A percentile compares a stretch with the other conserved stretches of the same genome.
These are phyloP conservation scores for Colletotrichum zoysiae DNA, from an alignment of 2,329 filamentous ascomycete species.

Conservation along the genomic window DNA sequence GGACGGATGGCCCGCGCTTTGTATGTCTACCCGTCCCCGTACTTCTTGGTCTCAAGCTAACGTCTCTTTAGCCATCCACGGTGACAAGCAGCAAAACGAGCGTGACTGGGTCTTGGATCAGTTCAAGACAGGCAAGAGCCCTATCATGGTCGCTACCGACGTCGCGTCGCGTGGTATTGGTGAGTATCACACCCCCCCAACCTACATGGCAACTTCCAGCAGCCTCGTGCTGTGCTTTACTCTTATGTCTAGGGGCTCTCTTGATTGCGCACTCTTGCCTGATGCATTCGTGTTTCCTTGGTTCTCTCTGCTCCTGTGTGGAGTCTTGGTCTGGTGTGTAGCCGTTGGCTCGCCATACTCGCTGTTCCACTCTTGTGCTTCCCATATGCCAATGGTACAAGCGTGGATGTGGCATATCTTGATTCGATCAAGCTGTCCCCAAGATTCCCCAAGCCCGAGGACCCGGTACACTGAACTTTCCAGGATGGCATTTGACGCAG, in stretches of 20 bases:
- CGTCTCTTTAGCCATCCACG: slow-evolving; percentile 82
- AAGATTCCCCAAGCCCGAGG: slow-evolving; percentile 70
- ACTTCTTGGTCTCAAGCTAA: slow-evolving; percentile 50
- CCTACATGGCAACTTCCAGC: slow-evolving; percentile 68
- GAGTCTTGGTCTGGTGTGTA: slow-evolving; percentile 88
- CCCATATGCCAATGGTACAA: slow-evolving; percentile 73
- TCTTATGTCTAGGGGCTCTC: slow-evolving; percentile 90
- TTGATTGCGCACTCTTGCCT: slow-evolving; percentile 93
- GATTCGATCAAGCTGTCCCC: slow-evolving; percentile 79
- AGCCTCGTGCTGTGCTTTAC: slow-evolving; percentile 82
- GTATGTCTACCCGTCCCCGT: slow-evolving; percentile 70
- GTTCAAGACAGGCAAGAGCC: slow-evolving; percentile 99
- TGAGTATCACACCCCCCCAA: slow-evolving; percentile 79
- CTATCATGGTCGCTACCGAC: slow-evolving; percentile 99
- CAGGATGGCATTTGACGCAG: slow-evolving; percentile 70
- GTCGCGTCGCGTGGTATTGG: slow-evolving; percentile 99
- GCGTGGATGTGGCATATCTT: slow-evolving; percentile 84
- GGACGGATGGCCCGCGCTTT: slow-evolving; percentile 97
- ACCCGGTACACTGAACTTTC: slow-evolving; percentile 66
- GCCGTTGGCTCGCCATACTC: slow-evolving; percentile 76
- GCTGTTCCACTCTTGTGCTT: slow-evolving; percentile 81
- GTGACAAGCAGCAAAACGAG: slow-evolving; percentile 99
- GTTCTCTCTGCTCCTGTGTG: slow-evolving; percentile 77
- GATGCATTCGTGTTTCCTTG: slow-evolving; percentile 86
- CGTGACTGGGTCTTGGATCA: slow-evolving; percentile 99